Percentiles rank a stretch among this genome's conserved stretches.
These are phyloP conservation scores for Colletotrichum trifolii DNA, from an alignment of 2,329 filamentous ascomycete genomes.

Conservation along the genomic window DNA sequence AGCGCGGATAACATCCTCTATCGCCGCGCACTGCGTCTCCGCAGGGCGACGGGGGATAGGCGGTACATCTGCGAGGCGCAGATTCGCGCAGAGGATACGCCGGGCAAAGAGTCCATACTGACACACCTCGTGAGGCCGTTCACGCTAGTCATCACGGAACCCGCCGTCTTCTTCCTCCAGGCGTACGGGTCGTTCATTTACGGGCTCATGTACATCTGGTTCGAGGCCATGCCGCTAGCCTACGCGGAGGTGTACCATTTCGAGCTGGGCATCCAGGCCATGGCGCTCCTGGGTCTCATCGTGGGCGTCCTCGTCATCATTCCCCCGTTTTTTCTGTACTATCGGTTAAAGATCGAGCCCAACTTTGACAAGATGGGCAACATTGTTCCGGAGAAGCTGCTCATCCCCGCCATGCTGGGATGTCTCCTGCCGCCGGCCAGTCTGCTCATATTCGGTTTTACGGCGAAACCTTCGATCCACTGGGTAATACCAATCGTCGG, in stretches of 20 bases:
- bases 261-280: not conserved
- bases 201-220: conserved; percentile 35
- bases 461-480: conserved; percentile 11
- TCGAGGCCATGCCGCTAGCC: conserved; percentile 20
- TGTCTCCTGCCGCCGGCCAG: conserved; percentile 23
- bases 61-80: conserved; percentile 28
- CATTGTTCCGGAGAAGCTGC: conserved; percentile 20
- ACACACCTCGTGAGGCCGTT: conserved; percentile 29
- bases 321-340: conserved; percentile 28
- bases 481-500: conserved; percentile 23
- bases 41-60: conserved; percentile 34
- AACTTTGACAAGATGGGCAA: conserved; percentile 14
- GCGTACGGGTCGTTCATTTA: conserved; percentile 25
- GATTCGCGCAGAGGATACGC: conserved; percentile 31
- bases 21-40: conserved; percentile 36
- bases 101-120: conserved; percentile 34
- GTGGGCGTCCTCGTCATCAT: conserved; percentile 23
- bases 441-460: conserved; percentile 29
- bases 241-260: conserved; percentile 36
- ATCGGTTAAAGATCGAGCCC: conserved; percentile 22
- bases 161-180: conserved; percentile 24
- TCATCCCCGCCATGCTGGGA: conserved; percentile 18
- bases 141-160: conserved; percentile 22
- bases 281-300: conserved; percentile 21
- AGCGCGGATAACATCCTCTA: conserved; percentile 40